Conservation (phyloP, 805 yeast species). For the Candida chauliodis region DNA sequence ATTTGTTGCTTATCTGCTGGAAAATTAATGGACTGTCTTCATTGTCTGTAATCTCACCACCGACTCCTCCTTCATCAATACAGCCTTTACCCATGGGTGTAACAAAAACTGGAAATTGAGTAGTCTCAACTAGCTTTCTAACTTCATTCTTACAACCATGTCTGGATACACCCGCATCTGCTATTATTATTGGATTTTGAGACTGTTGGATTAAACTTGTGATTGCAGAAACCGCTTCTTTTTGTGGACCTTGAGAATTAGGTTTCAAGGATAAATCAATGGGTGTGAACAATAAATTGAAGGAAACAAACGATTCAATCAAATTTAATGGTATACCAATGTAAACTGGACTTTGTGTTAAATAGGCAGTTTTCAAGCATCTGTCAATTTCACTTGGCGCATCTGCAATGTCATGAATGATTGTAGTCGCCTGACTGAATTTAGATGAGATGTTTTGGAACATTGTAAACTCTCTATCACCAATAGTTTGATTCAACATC, state of each 20-base stretch:
- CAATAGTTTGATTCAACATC: slow-evolving; percentile 40
- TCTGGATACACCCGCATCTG: slow-evolving; percentile 40
- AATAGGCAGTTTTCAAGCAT: slow-evolving; percentile 36
- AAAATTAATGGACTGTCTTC: slow-evolving; percentile 24
- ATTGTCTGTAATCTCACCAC: slow-evolving; percentile 17
- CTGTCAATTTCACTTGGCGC: slow-evolving; percentile 39
- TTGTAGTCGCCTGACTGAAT: slow-evolving; percentile 35
- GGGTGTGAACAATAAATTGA: slow-evolving; percentile 31
- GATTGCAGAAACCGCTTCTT: slow-evolving; percentile 31
- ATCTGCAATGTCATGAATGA: slow-evolving; percentile 29
- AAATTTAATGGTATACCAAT: slow-evolving; percentile 38
- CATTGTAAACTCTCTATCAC: slow-evolving; percentile 40
- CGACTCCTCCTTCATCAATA: slow-evolving; percentile 35
- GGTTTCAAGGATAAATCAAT: slow-evolving; percentile 30
- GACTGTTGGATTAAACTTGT: slow-evolving; percentile 23
- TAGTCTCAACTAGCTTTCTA: slow-evolving; percentile 28
- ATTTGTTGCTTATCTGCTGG: slow-evolving; percentile 19
- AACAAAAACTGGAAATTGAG: slow-evolving; percentile 38
- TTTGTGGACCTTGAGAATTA: slow-evolving; percentile 35
- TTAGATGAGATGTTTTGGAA: slow-evolving; percentile 40
- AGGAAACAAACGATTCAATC: slow-evolving; percentile 36
- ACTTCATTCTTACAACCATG: slow-evolving; percentile 35
- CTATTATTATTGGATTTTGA: slow-evolving; percentile 33
- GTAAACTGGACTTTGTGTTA: slow-evolving; percentile 38
- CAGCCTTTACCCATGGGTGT: slow-evolving; percentile 42